Conservation (phyloP, 345 rosid genomes). For the Microthlaspi erraticum region DNA sequence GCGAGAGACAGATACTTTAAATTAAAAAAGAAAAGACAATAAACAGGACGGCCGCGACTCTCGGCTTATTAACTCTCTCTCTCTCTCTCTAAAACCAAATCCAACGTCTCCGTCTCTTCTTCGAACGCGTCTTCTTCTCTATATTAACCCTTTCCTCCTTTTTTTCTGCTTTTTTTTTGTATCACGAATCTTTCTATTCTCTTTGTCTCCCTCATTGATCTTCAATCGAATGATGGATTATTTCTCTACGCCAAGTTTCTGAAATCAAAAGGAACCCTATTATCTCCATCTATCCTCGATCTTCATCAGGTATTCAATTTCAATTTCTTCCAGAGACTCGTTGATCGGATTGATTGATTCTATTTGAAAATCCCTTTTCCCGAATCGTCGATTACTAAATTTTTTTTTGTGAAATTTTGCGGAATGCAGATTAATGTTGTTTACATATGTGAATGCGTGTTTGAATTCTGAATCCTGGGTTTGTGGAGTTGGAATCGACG, state of each 20-base stretch:
- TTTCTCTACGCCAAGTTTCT: conserved; percentile 37
- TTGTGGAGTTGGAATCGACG: conserved; percentile 51
- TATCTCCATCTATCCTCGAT: conserved; percentile 33
- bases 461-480: conserved; percentile 63
- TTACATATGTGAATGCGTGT: conserved; percentile 58
- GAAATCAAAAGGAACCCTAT: conserved; percentile 24
- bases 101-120: conserved; percentile 48
- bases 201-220: conserved; percentile 23
- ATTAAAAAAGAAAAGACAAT: background rate
- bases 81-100: conserved; percentile 32
- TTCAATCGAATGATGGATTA: conserved; percentile 40
- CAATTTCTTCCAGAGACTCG: background rate
- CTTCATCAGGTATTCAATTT: conserved; percentile 38
- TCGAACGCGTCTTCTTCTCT: conserved; percentile 47
- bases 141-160: conserved; percentile 27
- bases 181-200: conserved; percentile 6
- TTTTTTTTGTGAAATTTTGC: background rate
- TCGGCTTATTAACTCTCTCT: conserved; percentile 24
- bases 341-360: conserved; percentile 17
- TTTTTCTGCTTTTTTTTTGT: conserved; percentile 1
- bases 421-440: conserved; percentile 78
- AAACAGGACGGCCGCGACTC: conserved; percentile 39
- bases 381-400: conserved; percentile 12
- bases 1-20: conserved; percentile 19
- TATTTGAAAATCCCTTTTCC: background rate